These are phyloP conservation scores for Tylopilus subfusipes DNA, from an alignment of 768 basidiomycete species.

Conservation along the genomic window DNA sequence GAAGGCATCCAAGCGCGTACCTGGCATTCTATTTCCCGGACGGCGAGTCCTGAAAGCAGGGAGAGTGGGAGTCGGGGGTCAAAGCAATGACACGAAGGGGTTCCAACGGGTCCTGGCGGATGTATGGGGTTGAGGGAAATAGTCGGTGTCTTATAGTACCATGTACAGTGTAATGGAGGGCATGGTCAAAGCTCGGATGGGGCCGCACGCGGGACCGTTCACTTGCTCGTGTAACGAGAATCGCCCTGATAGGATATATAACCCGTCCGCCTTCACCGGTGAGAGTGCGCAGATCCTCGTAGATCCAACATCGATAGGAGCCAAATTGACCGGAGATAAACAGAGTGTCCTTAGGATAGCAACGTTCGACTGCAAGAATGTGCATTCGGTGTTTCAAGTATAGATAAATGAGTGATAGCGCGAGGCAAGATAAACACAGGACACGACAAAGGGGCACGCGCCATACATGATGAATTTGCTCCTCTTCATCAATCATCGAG, in stretches of 20 bases:
- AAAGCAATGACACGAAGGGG: not conserved
- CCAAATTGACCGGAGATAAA: slow-evolving; percentile 6
- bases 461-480: slow-evolving; percentile 15
- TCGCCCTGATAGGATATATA: slow-evolving; percentile 28
- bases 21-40: slow-evolving; percentile 9
- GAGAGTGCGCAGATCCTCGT: slow-evolving; percentile 14
- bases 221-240: slow-evolving; percentile 4
- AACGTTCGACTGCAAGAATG: slow-evolving; percentile 12
- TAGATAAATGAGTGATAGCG: slow-evolving; percentile 31
- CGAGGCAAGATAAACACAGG: slow-evolving; percentile 18
- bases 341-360: slow-evolving; percentile 9
- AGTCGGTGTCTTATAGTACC: slow-evolving; percentile 4
- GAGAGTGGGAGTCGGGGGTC: not conserved
- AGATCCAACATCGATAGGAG: slow-evolving; percentile 10
- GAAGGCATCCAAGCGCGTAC: slow-evolving; percentile 10
- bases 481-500: slow-evolving; percentile 20
- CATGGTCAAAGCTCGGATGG: slow-evolving; percentile 1
- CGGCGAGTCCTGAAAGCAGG: not conserved
- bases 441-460: slow-evolving; percentile 12
- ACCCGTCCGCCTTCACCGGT: slow-evolving; percentile 7
- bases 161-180: slow-evolving; percentile 8
- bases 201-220: slow-evolving; percentile 5
- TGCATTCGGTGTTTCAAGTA: slow-evolving; percentile 23
- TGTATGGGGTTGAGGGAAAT: not conserved
- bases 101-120: not conserved